Conservation (phyloP, 1,284 basidiomycete genomes). For the Fomitopsis schrenkii region DNA sequence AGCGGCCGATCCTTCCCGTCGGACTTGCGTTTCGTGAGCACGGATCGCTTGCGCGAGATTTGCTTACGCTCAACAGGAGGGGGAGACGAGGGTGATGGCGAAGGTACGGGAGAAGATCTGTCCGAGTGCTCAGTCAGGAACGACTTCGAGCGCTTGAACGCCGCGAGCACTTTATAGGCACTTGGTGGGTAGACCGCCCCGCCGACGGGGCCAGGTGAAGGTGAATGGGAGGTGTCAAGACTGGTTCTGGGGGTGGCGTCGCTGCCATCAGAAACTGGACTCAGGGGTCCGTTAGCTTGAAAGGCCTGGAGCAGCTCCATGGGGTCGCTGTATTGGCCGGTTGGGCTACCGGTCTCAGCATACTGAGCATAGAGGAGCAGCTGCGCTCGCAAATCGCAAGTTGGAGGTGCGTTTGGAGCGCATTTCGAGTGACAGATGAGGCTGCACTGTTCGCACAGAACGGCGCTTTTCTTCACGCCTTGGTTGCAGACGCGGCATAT, state of each 20-base stretch:
- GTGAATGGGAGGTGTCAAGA: slow-evolving; percentile 39
- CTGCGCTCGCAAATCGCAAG: slow-evolving; percentile 81
- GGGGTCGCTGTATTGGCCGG: slow-evolving; percentile 48
- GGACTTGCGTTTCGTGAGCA: slow-evolving; percentile 25
- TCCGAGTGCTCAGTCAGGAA: slow-evolving; percentile 28
- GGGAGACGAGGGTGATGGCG: slow-evolving; percentile 11
- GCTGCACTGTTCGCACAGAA: slow-evolving; percentile 87
- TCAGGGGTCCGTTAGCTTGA: slow-evolving; percentile 32
- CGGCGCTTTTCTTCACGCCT: slow-evolving; percentile 81
- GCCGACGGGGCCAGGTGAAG: slow-evolving; percentile 18
- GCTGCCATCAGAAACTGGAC: slow-evolving; percentile 48
- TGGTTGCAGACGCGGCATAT: slow-evolving; percentile 81
- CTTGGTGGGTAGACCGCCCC: slow-evolving; percentile 39
- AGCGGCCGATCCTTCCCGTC: slow-evolving; percentile 25
- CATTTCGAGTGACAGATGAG: slow-evolving; percentile 87
- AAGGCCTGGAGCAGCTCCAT: slow-evolving; percentile 42
- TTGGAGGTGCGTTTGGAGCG: slow-evolving; percentile 65
- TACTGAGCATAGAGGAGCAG: slow-evolving; percentile 69
- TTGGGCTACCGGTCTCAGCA: slow-evolving; percentile 57
- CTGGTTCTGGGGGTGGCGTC: slow-evolving; percentile 44
- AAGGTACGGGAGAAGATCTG: slow-evolving; percentile 18
- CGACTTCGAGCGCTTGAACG: slow-evolving; percentile 61
- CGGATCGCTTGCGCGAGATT: slow-evolving; percentile 27
- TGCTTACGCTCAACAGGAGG: slow-evolving; percentile 8
- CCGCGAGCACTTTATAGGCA: slow-evolving; percentile 59